Base-by-base conservation (phyloP, 2,329 filamentous ascomycete genomes). In the Fusarium annulatum region DNA sequence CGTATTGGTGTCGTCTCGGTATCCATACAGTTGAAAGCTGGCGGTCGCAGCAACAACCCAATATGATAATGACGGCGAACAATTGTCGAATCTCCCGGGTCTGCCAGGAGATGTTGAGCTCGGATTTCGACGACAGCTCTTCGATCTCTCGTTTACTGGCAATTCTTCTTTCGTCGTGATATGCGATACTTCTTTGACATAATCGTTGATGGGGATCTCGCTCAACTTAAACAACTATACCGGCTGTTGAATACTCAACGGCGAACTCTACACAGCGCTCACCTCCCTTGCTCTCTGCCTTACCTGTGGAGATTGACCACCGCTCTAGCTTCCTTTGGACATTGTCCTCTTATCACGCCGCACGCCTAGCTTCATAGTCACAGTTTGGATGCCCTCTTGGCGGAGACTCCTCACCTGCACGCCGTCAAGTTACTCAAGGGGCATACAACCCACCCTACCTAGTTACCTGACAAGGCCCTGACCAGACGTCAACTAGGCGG, bases 171-270 rank as follows among this genome's bases (percentile, higher is more conserved):
- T 28, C 52, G 59, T 61, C 51, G 57, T 69, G 60, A 42, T 52
- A 69, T 60, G 51, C 43, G 42, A 60, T 51, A 41, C 49, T 72
- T 39, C 26, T 56, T 48, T 48, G 28, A 38, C 21, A 41, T 21
- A 34, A 19, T 55, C 61, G 39, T 33, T 38, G 63, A 66, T 38
- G 72, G 72, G 72, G 69, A 72, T 67, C 69, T 72, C 61, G 61
- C 60, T 61, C 64, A 72, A 74, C 72, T 74, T 74, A 75, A 74
- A 72, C 72, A 68, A 72, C 64, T 56, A 43, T 60, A 48, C 53
- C 42, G 46, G 28, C 34, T 28, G 49, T 52, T 36, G 65, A 68
- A 45, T 63, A 42, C 48, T 62, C 45, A 63, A 65, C 64, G 46
- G 55, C 57, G 46, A 71, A 60, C 52, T 68, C 60, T 72, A 39